phyloP scores from a whole-genome alignment of 2,329 filamentous ascomycete genomes.

The Harringtonia lauricola region DNA sequence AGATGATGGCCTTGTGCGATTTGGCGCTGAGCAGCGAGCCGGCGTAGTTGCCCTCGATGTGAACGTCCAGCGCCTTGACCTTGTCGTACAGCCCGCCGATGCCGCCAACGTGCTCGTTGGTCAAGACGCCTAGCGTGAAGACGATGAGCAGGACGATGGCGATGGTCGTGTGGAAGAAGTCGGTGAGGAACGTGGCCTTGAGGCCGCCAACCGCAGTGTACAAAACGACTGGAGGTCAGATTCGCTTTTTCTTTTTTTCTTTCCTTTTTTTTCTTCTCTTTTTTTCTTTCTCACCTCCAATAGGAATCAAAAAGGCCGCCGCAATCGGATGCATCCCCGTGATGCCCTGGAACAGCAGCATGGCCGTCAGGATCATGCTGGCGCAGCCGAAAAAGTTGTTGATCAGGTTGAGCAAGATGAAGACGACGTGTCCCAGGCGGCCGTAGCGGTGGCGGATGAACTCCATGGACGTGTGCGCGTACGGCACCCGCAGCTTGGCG shows the following conservation, averaged over 20 bases:
- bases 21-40: conserved; percentile 27
- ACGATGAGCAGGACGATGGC: conserved; percentile 25
- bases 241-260: too few species aligned
- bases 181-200: conserved; percentile 27
- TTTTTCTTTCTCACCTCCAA: too few species aligned
- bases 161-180: conserved; percentile 28
- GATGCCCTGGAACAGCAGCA: too few species aligned
- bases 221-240: conserved; percentile 23
- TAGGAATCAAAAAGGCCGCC: too few species aligned
- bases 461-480: conserved; percentile 30
- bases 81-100: conserved; percentile 24
- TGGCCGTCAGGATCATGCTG: conserved; percentile 26
- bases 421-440: conserved; percentile 23
- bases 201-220: conserved; percentile 29
- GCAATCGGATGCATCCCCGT: too few species aligned
- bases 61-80: conserved; percentile 18
- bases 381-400: conserved; percentile 30
- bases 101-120: conserved; percentile 21
- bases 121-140: conserved; percentile 22
- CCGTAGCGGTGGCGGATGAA: conserved; percentile 28
- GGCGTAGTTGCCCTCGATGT: conserved; percentile 20
- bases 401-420: conserved; percentile 25
- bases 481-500: conserved; percentile 27
- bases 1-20: conserved; percentile 22
- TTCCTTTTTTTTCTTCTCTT: too few species aligned